Base-by-base conservation (phyloP, 306 rosid species). In the Ochetophila trinervis region DNA sequence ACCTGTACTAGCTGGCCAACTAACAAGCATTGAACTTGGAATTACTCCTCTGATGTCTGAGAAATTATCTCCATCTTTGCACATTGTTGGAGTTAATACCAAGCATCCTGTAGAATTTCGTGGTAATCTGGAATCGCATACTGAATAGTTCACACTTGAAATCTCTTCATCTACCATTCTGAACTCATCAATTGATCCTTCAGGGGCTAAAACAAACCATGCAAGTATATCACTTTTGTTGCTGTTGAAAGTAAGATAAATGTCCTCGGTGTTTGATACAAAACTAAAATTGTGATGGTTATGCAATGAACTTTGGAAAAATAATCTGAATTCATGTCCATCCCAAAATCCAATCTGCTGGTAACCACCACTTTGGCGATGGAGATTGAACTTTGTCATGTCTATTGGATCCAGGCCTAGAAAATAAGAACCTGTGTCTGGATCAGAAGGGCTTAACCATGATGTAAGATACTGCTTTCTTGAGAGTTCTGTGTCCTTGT, bases 301-400 rank as follows among this genome's bases (percentile, higher is more conserved):
- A 2, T 35, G 24, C 9, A 32, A 57, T 7, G 0, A 13, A 57
- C 61, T 65, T 51, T 58, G 36, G 67, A 50, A 73, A 37, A 49
- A 37, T 32, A 73, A 50, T 17, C 6, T 18, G 57, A 73, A 73
- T 7, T 17, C 40, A 12, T 73, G 55, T 21, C 72, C 77, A 30
- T 66, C 55, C 72, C 77, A 65, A 45, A 50, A 24, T 20, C 72
- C 77, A 50, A 73, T 73, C 27, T 18, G 48, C 42, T 66, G 60
- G 15, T 37, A 30, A 22, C 16, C 48, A 13, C 62, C 2, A 36
- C 32, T 3, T 2, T 16, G 9, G 18, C 30, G 67, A 67, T 61
- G 58, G 37, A 59, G 53, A 5, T 27, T 19, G 27, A 73, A 27
- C 21, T 37, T 67, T 13, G 78, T 50, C 35, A 23, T 17, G 53